Conservation (phyloP, 495 filamentous ascomycete species). For the Xylaria scruposa region DNA sequence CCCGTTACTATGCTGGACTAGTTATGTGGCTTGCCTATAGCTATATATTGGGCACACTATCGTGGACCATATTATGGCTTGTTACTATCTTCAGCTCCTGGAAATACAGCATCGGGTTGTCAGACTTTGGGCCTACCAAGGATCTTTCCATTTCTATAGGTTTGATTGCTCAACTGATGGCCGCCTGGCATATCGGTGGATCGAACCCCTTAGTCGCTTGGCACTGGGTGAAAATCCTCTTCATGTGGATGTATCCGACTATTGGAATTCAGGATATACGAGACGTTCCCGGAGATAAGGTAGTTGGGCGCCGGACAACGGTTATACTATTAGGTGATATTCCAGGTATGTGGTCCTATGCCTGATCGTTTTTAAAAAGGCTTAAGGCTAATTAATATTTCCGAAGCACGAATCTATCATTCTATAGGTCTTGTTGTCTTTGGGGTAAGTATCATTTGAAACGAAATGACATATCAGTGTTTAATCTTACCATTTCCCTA, state of each 20-base stretch:
- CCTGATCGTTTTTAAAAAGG: neutral
- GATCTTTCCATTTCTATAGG: neutral
- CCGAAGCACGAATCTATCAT: neutral
- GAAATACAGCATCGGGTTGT: neutral
- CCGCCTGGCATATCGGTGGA: constrained; percentile 9
- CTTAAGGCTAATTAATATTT: neutral
- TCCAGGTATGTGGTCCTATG: neutral
- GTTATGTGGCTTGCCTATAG: constrained; percentile 4
- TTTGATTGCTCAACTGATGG: neutral
- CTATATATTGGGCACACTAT: neutral
- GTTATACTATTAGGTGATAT: constrained; percentile 3
- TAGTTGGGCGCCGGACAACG: neutral
- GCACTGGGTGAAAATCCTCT: neutral
- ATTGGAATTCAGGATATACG: constrained; percentile 6
- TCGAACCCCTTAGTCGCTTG: neutral
- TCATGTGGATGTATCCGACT: neutral
- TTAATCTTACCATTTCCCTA: neutral
- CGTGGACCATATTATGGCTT: neutral
- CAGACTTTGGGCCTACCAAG: neutral
- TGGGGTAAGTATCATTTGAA: neutral
- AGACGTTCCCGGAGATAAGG: neutral
- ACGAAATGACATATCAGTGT: neutral
- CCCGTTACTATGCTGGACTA: neutral
- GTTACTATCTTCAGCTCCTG: neutral
- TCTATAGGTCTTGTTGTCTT: neutral